phyloP scores from a whole-genome alignment of 768 basidiomycete genomes.

The Hirschioporus abietinus region DNA sequence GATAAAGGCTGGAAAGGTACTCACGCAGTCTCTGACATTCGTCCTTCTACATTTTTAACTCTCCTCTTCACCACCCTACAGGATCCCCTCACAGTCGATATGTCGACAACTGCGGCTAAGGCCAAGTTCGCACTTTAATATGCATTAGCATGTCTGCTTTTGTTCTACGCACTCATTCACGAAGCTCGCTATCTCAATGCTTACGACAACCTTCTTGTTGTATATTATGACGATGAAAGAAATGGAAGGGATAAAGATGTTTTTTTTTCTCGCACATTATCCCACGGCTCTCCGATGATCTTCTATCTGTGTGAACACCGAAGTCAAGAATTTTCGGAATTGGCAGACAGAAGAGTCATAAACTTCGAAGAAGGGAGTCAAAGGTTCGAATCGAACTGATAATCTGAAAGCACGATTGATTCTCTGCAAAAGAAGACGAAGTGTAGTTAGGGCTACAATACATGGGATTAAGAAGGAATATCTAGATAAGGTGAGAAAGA shows the following conservation, averaged over 20 bases:
- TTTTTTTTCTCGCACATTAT: neutral
- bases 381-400: no score
- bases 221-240: neutral
- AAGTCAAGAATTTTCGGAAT: no score
- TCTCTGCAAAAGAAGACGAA: neutral
- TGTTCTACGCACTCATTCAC: no score
- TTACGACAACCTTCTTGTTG: neutral
- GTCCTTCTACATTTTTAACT: neutral
- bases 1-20: conserved; percentile 68
- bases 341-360: no score
- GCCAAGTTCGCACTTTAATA: neutral
- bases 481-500: neutral
- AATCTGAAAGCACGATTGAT: no score
- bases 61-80: neutral
- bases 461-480: neutral
- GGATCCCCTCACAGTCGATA: neutral
- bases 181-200: no score
- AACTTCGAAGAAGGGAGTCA: no score
- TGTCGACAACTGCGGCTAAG: neutral
- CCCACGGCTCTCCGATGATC: neutral
- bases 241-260: neutral
- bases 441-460: neutral
- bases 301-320: no score
- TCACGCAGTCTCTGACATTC: neutral
- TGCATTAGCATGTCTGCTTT: no score